Conservation (phyloP, 805 yeast species). For the Metschnikowia santaceciliae region DNA sequence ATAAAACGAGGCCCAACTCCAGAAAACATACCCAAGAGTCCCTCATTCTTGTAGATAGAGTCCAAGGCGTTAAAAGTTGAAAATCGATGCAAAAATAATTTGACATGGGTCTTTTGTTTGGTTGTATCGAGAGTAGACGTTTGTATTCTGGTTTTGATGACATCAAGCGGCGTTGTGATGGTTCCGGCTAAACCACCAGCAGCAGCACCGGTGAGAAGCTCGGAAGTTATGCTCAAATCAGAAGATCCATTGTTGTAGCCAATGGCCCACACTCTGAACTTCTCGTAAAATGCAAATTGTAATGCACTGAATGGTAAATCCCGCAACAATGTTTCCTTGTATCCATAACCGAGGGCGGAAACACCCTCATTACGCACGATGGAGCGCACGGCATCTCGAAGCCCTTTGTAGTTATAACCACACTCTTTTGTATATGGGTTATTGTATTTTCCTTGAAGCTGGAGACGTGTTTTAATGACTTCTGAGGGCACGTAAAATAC, state of each 20-base stretch:
- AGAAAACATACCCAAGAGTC: conserved; percentile 73
- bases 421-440: conserved; percentile 66
- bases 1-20: conserved; percentile 97
- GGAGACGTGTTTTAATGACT: conserved; percentile 88
- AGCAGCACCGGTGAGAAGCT: conserved; percentile 84
- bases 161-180: conserved; percentile 88
- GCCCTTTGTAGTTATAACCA: conserved; percentile 83
- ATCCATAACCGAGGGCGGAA: conserved; percentile 78
- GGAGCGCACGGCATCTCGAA: conserved; percentile 63
- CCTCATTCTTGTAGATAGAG: conserved; percentile 64
- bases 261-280: conserved; percentile 62
- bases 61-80: conserved; percentile 32
- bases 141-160: conserved; percentile 87
- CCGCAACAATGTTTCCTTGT: conserved; percentile 87
- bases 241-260: conserved; percentile 25
- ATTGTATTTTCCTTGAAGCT: conserved; percentile 84
- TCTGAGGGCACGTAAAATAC: conserved; percentile 93
- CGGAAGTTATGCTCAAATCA: conserved; percentile 55
- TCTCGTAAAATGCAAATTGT: conserved; percentile 94
- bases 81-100: conserved; percentile 15
- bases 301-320: conserved; percentile 95
- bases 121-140: conserved; percentile 55
- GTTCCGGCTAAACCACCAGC: conserved; percentile 94
- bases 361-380: conserved; percentile 70
- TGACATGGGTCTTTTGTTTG: background rate